These are phyloP conservation scores for Zanthoxylum bungeanum DNA, from an alignment of 345 rosid species.

Conservation along the genomic window DNA sequence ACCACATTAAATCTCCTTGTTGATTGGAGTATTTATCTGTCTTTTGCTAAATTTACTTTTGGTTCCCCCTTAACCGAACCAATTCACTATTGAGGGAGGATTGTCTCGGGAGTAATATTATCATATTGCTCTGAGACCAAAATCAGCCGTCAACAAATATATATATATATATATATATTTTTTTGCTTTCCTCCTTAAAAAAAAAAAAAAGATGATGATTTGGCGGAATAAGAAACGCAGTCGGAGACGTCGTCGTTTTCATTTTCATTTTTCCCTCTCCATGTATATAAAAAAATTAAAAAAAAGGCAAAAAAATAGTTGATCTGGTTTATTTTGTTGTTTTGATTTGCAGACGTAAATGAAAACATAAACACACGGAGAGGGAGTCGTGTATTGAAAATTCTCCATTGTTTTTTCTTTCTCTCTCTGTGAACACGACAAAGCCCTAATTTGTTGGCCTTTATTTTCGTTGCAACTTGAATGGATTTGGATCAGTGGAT, in stretches of 20 bases:
- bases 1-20: no score
- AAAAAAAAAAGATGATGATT: no score
- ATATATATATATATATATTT: no score
- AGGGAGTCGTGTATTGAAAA: neutral
- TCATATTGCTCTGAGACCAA: no score
- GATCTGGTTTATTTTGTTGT: conserved; percentile 9
- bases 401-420: neutral
- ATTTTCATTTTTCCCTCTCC: neutral
- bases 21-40: no score
- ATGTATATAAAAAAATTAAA: neutral
- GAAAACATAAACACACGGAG: neutral
- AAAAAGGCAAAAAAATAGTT: neutral
- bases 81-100: no score
- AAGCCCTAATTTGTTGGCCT: conserved; percentile 12
- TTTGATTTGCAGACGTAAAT: neutral
- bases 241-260: neutral
- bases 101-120: no score
- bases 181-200: no score
- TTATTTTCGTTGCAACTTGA: conserved; percentile 7
- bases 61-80: no score
- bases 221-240: no score
- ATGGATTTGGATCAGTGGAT: conserved; percentile 99
- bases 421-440: neutral
- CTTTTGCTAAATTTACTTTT: no score
- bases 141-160: no score